phyloP scores from a whole-genome alignment of 106 monocot genomes.

The Amphibolis antarctica region DNA sequence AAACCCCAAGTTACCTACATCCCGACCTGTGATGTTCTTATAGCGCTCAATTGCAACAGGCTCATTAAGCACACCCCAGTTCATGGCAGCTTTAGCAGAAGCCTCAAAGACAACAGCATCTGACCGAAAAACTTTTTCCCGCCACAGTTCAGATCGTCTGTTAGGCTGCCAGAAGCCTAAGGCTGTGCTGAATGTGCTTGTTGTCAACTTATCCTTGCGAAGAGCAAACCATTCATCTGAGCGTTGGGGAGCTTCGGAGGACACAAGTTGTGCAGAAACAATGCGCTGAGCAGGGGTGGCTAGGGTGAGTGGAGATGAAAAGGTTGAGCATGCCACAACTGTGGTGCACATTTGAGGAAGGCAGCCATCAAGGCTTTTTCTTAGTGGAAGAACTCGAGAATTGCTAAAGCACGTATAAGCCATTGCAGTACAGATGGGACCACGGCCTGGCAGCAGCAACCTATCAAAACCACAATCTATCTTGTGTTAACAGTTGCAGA shows the following conservation, averaged over 20 bases:
- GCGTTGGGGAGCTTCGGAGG: conserved; percentile 50
- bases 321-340: not conserved
- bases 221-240: conserved; percentile 95
- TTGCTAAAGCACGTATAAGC: conserved; percentile 10
- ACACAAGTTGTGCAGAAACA: conserved; percentile 19
- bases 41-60: conserved; percentile 61
- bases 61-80: conserved; percentile 66
- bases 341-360: conserved; percentile 26
- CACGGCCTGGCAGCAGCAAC: not conserved
- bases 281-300: conserved; percentile 5
- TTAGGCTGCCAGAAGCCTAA: conserved; percentile 91
- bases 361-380: conserved; percentile 30
- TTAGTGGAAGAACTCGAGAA: conserved; percentile 22
- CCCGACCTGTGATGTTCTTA: conserved; percentile 65
- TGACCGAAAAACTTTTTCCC: conserved; percentile 62
- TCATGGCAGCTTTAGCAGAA: conserved; percentile 68
- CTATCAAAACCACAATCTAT: conserved; percentile 2
- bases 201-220: conserved; percentile 83
- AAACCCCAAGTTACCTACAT: conserved; percentile 63
- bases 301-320: conserved; percentile 16
- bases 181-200: conserved; percentile 91
- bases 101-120: conserved; percentile 16
- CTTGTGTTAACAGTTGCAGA: not conserved
- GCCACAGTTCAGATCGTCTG: conserved; percentile 65
- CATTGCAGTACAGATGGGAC: conserved; percentile 14